Conservation (phyloP, 1,139 yeast species). For the Martiniozyma asiatica region DNA sequence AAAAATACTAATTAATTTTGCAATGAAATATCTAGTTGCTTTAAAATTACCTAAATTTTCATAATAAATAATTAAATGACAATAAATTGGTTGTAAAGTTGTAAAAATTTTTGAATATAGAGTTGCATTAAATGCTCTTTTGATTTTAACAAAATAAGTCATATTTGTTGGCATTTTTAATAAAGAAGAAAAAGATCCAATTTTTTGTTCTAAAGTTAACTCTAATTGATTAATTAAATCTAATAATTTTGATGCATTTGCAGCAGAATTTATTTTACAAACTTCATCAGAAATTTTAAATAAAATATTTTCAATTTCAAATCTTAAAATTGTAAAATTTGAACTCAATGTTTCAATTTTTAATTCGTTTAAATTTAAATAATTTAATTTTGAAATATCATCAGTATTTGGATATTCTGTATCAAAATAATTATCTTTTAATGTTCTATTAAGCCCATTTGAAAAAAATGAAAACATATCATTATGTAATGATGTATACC, state of each 20-base stretch:
- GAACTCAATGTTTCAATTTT: constrained; percentile 17
- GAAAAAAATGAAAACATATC: constrained; percentile 27
- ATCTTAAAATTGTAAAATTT: constrained; percentile 10
- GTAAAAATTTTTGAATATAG: constrained; percentile 14
- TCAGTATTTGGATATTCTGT: constrained; percentile 28
- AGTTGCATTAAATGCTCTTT: constrained; percentile 16
- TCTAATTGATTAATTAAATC: constrained; percentile 12
- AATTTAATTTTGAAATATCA: constrained; percentile 12
- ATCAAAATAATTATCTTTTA: constrained; percentile 26
- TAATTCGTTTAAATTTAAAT: constrained; percentile 12
- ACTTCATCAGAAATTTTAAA: constrained; percentile 13
- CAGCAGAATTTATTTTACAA: constrained; percentile 13
- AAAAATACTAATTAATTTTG: constrained; percentile 10
- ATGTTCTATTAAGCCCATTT: constrained; percentile 31
- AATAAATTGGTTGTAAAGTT: constrained; percentile 16
- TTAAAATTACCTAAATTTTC: constrained; percentile 12
- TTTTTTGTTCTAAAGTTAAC: constrained; percentile 7
- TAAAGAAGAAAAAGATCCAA: constrained; percentile 12
- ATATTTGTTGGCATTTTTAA: constrained; percentile 9
- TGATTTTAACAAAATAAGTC: constrained; percentile 12
- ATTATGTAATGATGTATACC: constrained; percentile 33
- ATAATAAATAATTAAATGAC: constrained; percentile 18
- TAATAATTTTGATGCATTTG: constrained; percentile 13
- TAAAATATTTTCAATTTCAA: constrained; percentile 12
- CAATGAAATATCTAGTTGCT: constrained; percentile 14